These are phyloP conservation scores for Ulota crispa DNA, from an alignment of 225 moss, liverwort and hornwort species.

Conservation along the genomic window DNA sequence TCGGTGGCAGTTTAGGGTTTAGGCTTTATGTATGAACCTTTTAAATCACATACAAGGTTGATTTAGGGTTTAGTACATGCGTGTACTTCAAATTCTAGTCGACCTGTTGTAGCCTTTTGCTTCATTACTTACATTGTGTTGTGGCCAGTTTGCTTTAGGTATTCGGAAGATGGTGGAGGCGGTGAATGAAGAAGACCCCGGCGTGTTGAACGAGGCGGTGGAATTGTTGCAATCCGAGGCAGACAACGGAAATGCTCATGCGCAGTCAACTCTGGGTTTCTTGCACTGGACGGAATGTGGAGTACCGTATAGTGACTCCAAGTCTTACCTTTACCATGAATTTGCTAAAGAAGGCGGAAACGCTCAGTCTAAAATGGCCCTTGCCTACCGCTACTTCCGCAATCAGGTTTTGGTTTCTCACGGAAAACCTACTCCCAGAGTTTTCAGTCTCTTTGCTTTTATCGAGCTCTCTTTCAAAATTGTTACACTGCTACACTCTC, in stretches of 20 bases:
- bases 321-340: constrained; percentile 74
- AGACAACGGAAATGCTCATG: constrained; percentile 73
- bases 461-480: neutral
- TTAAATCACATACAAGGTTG: neutral
- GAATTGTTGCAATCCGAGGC: constrained; percentile 63
- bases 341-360: constrained; percentile 90
- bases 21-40: neutral
- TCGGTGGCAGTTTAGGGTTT: constrained; percentile 20
- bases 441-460: neutral
- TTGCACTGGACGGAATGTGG: constrained; percentile 80
- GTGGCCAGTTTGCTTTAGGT: constrained; percentile 62
- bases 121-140: neutral
- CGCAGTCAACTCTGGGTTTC: constrained; percentile 88
- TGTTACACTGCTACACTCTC: neutral
- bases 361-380: constrained; percentile 92
- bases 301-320: constrained; percentile 63
- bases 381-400: constrained; percentile 84
- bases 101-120: neutral
- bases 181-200: constrained; percentile 64
- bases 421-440: neutral
- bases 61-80: neutral
- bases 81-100: neutral
- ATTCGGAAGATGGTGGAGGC: constrained; percentile 78
- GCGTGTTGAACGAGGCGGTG: constrained; percentile 60
- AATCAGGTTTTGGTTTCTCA: constrained; percentile 54